phyloP scores from a whole-genome alignment of 257 asterid genomes.

The Dorcoceras hygrometricum region DNA sequence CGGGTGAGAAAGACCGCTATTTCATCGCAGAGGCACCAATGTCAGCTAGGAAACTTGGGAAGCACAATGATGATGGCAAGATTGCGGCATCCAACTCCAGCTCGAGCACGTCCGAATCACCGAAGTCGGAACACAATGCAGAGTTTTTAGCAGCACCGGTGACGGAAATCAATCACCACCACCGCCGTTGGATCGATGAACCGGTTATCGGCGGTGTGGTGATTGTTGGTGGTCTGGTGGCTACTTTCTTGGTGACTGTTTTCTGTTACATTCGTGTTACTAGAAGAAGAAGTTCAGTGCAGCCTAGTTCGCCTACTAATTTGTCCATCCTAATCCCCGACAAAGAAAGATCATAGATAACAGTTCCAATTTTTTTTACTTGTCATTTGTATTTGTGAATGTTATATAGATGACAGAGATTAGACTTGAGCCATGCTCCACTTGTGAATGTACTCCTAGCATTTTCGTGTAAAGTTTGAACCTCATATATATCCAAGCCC shows the following conservation, averaged over 20 bases:
- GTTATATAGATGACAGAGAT: background rate
- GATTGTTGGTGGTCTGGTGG: slow-evolving; percentile 30
- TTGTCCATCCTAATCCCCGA: slow-evolving; percentile 11
- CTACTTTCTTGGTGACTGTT: slow-evolving; percentile 47
- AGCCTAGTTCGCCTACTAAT: slow-evolving; percentile 27
- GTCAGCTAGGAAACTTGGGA: slow-evolving; percentile 29
- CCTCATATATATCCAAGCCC: too few relatives aligned
- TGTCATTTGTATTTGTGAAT: background rate
- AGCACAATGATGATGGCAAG: background rate
- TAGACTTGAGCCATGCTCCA: too few relatives aligned
- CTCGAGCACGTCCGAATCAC: slow-evolving; percentile 15
- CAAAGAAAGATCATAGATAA: slow-evolving; percentile 23
- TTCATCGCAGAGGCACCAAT: slow-evolving; percentile 8
- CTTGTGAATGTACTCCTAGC: too few relatives aligned
- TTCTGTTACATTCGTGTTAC: slow-evolving; percentile 67
- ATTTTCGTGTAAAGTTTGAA: too few relatives aligned
- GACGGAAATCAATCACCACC: slow-evolving; percentile 19
- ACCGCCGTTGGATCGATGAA: slow-evolving; percentile 26
- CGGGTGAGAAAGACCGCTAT: background rate
- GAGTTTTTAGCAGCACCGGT: background rate
- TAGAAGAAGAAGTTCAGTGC: slow-evolving; percentile 31
- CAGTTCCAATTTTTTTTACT: background rate
- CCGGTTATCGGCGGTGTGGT: slow-evolving; percentile 37
- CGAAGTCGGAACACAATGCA: slow-evolving; percentile 20
- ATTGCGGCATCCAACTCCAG: slow-evolving; percentile 21